phyloP scores from a whole-genome alignment of 1,284 basidiomycete species.

The Rhodofomes roseus region DNA sequence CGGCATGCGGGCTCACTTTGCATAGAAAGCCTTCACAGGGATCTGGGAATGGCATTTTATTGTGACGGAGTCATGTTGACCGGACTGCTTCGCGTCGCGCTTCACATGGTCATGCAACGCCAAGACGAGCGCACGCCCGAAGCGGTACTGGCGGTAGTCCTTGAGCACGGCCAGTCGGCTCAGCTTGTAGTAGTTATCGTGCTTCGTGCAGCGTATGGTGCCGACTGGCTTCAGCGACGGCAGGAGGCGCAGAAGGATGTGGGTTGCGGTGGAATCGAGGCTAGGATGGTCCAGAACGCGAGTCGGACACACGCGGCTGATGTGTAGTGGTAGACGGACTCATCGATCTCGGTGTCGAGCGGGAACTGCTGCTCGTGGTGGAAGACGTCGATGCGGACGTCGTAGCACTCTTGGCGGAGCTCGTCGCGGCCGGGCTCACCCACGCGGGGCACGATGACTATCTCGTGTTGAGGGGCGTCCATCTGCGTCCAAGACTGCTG shows the following conservation, averaged over 20 bases:
- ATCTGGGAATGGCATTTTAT: slow-evolving; percentile 69
- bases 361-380: slow-evolving; percentile 67
- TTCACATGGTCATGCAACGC: slow-evolving; percentile 56
- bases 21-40: slow-evolving; percentile 66
- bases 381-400: slow-evolving; percentile 68
- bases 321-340: slow-evolving; percentile 40
- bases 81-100: slow-evolving; percentile 31
- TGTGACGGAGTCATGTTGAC: slow-evolving; percentile 26
- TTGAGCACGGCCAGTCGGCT: slow-evolving; percentile 64
- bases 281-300: slow-evolving; percentile 30
- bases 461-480: slow-evolving; percentile 44
- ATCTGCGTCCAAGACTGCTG: neutral
- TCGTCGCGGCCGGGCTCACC: slow-evolving; percentile 30
- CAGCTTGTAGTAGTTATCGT: slow-evolving; percentile 56
- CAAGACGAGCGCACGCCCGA: slow-evolving; percentile 62
- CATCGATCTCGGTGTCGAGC: slow-evolving; percentile 67
- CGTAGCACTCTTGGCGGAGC: slow-evolving; percentile 53
- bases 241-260: slow-evolving; percentile 65
- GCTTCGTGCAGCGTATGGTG: slow-evolving; percentile 50
- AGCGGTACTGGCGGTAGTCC: slow-evolving; percentile 56
- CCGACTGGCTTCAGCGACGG: slow-evolving; percentile 61
- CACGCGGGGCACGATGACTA: slow-evolving; percentile 42
- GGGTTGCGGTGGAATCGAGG: slow-evolving; percentile 56
- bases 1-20: slow-evolving; percentile 47
- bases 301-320: slow-evolving; percentile 5